These are phyloP conservation scores for Ceratobasidium sp. DNA, from an alignment of 1,284 basidiomycete species.

Conservation along the genomic window DNA sequence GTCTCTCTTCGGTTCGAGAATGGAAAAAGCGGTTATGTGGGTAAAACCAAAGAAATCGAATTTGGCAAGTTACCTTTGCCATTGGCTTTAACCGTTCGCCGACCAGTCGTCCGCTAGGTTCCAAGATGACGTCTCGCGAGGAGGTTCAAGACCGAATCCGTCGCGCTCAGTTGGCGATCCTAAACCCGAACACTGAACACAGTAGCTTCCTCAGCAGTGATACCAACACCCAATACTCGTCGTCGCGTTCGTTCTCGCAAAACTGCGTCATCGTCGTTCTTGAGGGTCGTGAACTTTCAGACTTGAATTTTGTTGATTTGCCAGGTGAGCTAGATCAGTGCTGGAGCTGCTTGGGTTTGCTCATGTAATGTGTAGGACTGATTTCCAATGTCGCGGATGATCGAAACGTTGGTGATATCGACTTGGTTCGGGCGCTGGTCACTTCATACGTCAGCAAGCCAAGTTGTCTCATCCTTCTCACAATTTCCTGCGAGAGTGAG, in stretches of 20 bases:
- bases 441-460: conserved; percentile 64
- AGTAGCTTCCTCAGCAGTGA: conserved; percentile 53
- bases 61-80: conserved; percentile 3
- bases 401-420: conserved; percentile 62
- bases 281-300: conserved; percentile 67
- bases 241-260: conserved; percentile 57
- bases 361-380: conserved; percentile 56
- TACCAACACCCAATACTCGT: conserved; percentile 46
- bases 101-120: conserved; percentile 39
- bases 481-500: conserved; percentile 75
- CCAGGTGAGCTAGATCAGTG: conserved; percentile 56
- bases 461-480: conserved; percentile 71
- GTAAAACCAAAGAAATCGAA: conserved; percentile 21
- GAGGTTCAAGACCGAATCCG: conserved; percentile 42
- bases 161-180: conserved; percentile 72
- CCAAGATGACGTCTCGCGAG: conserved; percentile 36
- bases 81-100: conserved; percentile 5
- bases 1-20: conserved; percentile 45
- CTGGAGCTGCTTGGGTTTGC: background rate
- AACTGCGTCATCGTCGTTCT: conserved; percentile 72
- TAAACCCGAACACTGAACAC: conserved; percentile 60
- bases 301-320: conserved; percentile 73
- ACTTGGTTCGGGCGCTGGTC: conserved; percentile 67
- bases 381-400: conserved; percentile 64
- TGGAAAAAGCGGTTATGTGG: conserved; percentile 41